Conservation (phyloP, 306 rosid species). For the Fagus sylvatica region DNA sequence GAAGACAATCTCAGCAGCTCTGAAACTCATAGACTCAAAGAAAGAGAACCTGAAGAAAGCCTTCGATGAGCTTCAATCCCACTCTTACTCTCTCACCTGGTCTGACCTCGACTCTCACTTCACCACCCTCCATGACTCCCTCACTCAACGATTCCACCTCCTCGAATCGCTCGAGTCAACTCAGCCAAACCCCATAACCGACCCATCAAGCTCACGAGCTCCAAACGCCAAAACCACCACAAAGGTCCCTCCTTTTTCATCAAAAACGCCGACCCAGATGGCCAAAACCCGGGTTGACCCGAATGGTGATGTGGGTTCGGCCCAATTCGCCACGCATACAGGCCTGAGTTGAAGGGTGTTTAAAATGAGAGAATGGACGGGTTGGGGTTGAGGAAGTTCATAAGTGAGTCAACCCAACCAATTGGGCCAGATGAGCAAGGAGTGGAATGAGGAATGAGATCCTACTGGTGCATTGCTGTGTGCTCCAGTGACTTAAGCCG, state of each 20-base stretch:
- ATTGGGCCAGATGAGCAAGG: slow-evolving; percentile 24
- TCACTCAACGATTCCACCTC: slow-evolving; percentile 38
- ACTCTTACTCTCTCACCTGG: slow-evolving; percentile 51
- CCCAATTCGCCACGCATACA: slow-evolving; percentile 24
- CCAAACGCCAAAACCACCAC: slow-evolving; percentile 13
- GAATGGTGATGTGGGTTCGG: background rate
- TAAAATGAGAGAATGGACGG: slow-evolving; percentile 73
- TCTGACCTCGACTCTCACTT: slow-evolving; percentile 63
- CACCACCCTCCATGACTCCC: slow-evolving; percentile 52
- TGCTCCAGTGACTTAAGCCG: slow-evolving; percentile 54
- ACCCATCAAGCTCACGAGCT: background rate
- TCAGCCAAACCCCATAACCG: background rate
- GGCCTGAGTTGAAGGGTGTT: slow-evolving; percentile 40
- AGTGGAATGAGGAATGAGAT: slow-evolving; percentile 47
- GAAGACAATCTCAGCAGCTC: slow-evolving; percentile 52
- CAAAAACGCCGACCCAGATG: background rate
- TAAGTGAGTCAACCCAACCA: slow-evolving; percentile 23
- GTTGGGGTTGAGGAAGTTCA: slow-evolving; percentile 55
- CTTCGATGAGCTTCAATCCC: slow-evolving; percentile 38
- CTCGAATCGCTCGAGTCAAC: slow-evolving; percentile 53
- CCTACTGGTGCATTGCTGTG: slow-evolving; percentile 39
- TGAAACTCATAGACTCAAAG: slow-evolving; percentile 54
- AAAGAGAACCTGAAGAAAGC: slow-evolving; percentile 60
- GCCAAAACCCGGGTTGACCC: slow-evolving; percentile 11
- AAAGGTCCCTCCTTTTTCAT: slow-evolving; percentile 16